Percentiles rank a stretch among this genome's conserved stretches.
phyloP scores from a whole-genome alignment of 495 filamentous ascomycete species.

The Aspergillus incahuasiensis region DNA sequence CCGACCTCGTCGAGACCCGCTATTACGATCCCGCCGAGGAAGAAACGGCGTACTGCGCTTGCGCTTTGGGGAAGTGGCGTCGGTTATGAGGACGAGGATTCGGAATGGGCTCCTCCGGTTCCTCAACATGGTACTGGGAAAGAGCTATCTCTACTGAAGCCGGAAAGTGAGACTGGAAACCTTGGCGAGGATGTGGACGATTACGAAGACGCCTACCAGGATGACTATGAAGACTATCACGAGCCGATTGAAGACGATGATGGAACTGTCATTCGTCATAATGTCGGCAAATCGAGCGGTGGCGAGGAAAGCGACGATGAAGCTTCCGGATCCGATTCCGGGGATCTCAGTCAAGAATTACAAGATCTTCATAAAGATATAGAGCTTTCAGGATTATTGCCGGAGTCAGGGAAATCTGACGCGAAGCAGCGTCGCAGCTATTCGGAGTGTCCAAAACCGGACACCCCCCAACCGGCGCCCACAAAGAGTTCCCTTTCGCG shows the following conservation, averaged over 20 bases:
- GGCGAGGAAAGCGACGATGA: conserved; percentile 35
- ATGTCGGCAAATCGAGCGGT: conserved; percentile 26
- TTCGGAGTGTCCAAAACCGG: conserved; percentile 12
- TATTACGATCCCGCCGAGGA: conserved; percentile 70
- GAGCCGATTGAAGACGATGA: conserved; percentile 32
- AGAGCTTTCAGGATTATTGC: conserved; percentile 25
- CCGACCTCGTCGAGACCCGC: conserved; percentile 55
- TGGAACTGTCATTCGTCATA: conserved; percentile 40
- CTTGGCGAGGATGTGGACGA: background rate
- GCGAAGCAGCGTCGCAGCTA: conserved; percentile 11
- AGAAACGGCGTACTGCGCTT: conserved; percentile 55
- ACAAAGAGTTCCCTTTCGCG: conserved; percentile 14
- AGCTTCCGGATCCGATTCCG: conserved; percentile 34
- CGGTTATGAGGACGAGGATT: conserved; percentile 31
- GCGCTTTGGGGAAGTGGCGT: conserved; percentile 29
- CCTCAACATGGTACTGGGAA: conserved; percentile 14
- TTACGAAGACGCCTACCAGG: conserved; percentile 12
- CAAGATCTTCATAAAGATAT: conserved; percentile 41
- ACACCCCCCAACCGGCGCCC: background rate
- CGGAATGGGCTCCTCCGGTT: conserved; percentile 34
- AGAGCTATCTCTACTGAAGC: conserved; percentile 16
- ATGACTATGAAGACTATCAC: conserved; percentile 23
- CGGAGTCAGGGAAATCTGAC: conserved; percentile 15
- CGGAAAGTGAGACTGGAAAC: conserved; percentile 4
- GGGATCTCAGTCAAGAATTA: conserved; percentile 40